Conservation (phyloP, 768 basidiomycete species). For the Psilocybe sp. region DNA sequence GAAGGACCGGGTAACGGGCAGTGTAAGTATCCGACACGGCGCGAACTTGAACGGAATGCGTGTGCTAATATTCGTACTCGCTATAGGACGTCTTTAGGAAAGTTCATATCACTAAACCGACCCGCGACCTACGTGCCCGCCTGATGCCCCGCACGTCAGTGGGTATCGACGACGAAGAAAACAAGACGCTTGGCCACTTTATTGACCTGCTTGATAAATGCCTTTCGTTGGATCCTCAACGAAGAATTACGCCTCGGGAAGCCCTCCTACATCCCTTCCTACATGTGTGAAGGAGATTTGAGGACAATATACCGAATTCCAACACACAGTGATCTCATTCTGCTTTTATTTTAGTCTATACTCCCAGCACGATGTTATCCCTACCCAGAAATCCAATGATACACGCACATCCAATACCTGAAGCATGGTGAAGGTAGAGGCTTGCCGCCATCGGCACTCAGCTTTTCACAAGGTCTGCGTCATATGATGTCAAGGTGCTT, state of each 20-base stretch:
- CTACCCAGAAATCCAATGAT: too few relatives aligned
- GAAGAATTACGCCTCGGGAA: slow-evolving; percentile 87
- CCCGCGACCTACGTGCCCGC: slow-evolving; percentile 76
- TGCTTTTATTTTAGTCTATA: too few relatives aligned
- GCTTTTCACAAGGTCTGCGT: too few relatives aligned
- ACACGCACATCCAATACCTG: too few relatives aligned
- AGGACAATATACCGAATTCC: too few relatives aligned
- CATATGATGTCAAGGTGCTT: too few relatives aligned
- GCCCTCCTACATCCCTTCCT: slow-evolving; percentile 88
- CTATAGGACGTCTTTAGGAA: slow-evolving; percentile 78
- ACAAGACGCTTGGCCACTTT: slow-evolving; percentile 73
- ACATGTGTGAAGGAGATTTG: slow-evolving; percentile 25
- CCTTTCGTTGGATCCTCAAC: slow-evolving; percentile 78
- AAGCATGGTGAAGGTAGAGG: too few relatives aligned
- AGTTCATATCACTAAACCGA: slow-evolving; percentile 80
- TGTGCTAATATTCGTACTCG: neutral
- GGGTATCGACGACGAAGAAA: slow-evolving; percentile 88
- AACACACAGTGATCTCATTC: too few relatives aligned
- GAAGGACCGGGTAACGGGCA: slow-evolving; percentile 78
- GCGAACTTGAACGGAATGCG: neutral
- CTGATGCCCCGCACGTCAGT: slow-evolving; percentile 77
- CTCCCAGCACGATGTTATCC: too few relatives aligned
- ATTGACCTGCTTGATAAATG: slow-evolving; percentile 92
- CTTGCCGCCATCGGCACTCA: too few relatives aligned
- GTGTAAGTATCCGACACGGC: slow-evolving; percentile 48